phyloP scores from a whole-genome alignment of 805 yeast genomes.

The Isabelozyma heimii region DNA sequence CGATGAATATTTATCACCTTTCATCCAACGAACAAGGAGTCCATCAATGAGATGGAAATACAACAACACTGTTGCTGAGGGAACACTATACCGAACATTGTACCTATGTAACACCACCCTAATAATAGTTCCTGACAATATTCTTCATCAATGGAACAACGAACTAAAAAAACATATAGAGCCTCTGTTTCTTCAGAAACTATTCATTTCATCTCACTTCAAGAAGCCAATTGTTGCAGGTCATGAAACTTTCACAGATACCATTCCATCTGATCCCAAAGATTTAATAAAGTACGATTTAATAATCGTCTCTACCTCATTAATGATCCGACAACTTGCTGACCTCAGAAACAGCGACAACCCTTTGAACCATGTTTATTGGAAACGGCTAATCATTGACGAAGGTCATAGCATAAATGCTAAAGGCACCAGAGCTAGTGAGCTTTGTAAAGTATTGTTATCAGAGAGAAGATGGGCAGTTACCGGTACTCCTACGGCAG shows the following conservation, averaged over 20 bases:
- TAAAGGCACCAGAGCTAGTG: constrained; percentile 47
- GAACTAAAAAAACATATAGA: constrained; percentile 58
- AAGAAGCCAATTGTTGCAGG: constrained; percentile 13
- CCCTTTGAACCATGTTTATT: constrained; percentile 44
- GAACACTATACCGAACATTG: constrained; percentile 23
- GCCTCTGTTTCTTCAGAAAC: constrained; percentile 29
- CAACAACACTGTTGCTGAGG: constrained; percentile 13
- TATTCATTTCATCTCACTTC: constrained; percentile 32
- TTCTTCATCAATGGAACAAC: constrained; percentile 61
- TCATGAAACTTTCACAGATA: constrained; percentile 13
- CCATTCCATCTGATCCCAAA: constrained; percentile 20
- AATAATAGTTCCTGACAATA: constrained; percentile 63
- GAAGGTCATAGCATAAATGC: constrained; percentile 70
- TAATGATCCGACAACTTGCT: constrained; percentile 42
- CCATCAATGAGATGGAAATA: constrained; percentile 12
- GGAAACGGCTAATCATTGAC: constrained; percentile 73
- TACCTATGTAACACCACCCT: constrained; percentile 53
- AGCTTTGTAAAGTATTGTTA: constrained; percentile 44
- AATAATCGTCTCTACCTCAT: constrained; percentile 47
- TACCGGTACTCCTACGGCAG: constrained; percentile 75
- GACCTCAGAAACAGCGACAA: constrained; percentile 17
- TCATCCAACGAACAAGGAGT: constrained; percentile 15
- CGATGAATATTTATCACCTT: constrained; percentile 16
- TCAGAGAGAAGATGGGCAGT: constrained; percentile 73
- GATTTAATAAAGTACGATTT: constrained; percentile 48